Conservation (phyloP, 225 moss, liverwort and hornwort genomes). For the Bryoerythrophyllum caledonicum region DNA sequence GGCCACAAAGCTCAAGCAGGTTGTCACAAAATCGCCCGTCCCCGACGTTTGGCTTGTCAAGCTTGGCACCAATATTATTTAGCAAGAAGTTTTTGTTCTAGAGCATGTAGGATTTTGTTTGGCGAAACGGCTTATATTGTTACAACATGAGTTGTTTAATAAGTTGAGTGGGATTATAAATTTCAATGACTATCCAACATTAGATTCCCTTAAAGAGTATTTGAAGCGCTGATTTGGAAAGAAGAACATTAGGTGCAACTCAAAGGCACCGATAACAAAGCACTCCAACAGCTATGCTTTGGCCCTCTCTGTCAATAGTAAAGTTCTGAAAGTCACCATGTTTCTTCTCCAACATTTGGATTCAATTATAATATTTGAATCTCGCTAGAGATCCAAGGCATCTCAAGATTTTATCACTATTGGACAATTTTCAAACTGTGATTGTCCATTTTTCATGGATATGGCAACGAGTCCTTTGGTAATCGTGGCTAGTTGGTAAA, state of each 20-base stretch:
- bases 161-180: not conserved
- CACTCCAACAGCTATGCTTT: not conserved
- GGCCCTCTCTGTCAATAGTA: not conserved
- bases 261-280: not conserved
- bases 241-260: not conserved
- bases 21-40: not conserved
- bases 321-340: not conserved
- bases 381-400: not conserved
- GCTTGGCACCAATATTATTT: no score
- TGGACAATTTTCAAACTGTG: no score
- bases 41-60: no score
- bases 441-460: not conserved
- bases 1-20: not conserved
- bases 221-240: not conserved
- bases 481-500: not conserved
- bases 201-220: not conserved
- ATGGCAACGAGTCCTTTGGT: not conserved
- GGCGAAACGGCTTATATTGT: not conserved
- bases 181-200: not conserved
- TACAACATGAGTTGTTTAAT: not conserved
- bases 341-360: not conserved
- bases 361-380: not conserved
- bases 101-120: not conserved
- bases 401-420: not conserved
- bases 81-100: no score